A percentile compares a stretch with the other conserved stretches of the same genome.
These are phyloP conservation scores for Termitomyces titanicus DNA, from an alignment of 768 basidiomycete species.

Conservation along the genomic window DNA sequence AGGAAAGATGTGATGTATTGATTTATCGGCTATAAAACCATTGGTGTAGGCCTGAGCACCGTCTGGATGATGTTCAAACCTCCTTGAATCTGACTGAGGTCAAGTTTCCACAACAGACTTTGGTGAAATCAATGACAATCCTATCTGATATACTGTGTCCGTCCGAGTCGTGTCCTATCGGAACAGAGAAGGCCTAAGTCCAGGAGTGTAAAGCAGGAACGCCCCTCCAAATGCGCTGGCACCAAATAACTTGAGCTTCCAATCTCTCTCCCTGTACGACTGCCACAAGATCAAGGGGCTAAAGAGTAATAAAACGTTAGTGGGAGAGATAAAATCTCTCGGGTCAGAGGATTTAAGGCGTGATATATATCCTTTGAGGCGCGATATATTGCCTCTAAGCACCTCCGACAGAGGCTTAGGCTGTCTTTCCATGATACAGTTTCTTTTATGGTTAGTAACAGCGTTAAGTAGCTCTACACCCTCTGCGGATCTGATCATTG, in stretches of 20 bases:
- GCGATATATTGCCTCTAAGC: neutral
- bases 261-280: neutral
- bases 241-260: neutral
- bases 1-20: too few species aligned
- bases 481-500: slow-evolving; percentile 29
- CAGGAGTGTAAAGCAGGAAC: neutral
- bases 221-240: neutral
- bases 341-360: too few species aligned
- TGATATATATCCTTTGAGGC: neutral
- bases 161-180: neutral
- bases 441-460: neutral
- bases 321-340: neutral
- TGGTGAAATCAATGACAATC: too few species aligned
- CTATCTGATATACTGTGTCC: too few species aligned
- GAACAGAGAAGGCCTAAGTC: neutral
- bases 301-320: neutral
- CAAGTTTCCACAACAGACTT: too few species aligned
- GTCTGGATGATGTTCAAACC: too few species aligned
- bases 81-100: too few species aligned
- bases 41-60: too few species aligned
- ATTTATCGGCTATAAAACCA: too few species aligned
- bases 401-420: neutral
- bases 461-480: neutral
- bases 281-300: neutral
- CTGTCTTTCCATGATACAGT: neutral